Conservation (phyloP, 768 basidiomycete genomes). For the Tephrocybe sp. region DNA sequence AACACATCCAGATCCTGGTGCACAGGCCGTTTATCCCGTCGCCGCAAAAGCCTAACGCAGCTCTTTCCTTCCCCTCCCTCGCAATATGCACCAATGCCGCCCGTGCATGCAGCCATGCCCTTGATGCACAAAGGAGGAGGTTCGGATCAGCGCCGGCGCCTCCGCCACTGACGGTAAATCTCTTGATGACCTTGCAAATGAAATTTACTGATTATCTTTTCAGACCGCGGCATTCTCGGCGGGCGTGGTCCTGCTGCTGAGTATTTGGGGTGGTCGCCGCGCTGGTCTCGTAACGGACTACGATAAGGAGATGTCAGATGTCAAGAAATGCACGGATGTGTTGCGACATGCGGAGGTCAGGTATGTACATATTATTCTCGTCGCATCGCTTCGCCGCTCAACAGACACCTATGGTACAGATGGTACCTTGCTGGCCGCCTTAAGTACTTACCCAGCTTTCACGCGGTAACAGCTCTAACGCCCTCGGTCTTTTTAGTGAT, state of each 20-base stretch:
- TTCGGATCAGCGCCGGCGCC: constrained; percentile 26
- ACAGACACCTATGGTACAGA: constrained; percentile 10
- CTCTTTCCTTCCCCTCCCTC: constrained; percentile 60
- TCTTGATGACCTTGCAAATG: not conserved
- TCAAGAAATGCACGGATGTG: constrained; percentile 60
- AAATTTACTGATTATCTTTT: not conserved
- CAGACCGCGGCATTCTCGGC: constrained; percentile 44
- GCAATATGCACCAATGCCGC: constrained; percentile 82
- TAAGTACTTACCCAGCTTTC: constrained; percentile 35
- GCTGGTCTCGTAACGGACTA: constrained; percentile 49
- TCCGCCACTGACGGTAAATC: constrained; percentile 34
- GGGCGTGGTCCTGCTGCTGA: constrained; percentile 61
- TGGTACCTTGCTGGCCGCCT: constrained; percentile 46
- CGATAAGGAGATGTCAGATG: constrained; percentile 58
- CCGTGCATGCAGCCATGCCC: constrained; percentile 74
- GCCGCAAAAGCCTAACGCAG: constrained; percentile 39
- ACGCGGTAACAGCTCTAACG: constrained; percentile 8
- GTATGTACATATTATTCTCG: constrained; percentile 13
- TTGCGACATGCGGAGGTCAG: constrained; percentile 40
- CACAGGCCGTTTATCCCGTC: constrained; percentile 80
- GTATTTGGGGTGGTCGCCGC: constrained; percentile 65
- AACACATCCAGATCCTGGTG: constrained; percentile 68
- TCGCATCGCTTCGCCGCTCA: not conserved
- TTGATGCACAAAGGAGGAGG: constrained; percentile 54
- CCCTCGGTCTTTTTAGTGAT: constrained; percentile 45